Base-by-base conservation (phyloP, 1,139 yeast genomes). In the Arxiozyma bovina region DNA sequence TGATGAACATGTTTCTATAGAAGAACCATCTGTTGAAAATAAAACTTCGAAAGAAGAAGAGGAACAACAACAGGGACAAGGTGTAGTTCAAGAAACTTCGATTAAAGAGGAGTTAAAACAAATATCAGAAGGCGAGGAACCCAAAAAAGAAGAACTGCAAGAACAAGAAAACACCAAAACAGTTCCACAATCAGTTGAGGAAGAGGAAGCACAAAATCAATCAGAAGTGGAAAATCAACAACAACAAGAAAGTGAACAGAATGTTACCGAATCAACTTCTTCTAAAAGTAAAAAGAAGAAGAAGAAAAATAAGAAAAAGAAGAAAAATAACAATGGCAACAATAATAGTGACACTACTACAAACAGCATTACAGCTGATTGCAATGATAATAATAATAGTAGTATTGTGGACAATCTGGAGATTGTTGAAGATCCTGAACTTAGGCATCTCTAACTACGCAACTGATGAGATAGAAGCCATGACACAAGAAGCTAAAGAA, bases 371-470 rank as follows among this genome's bases (percentile, higher is more conserved):
- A 20, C 55, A 9, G 43, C 52, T 20, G 53, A 47, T 12, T 40
- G 52, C n/a, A 23, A 42, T 22, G 43, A 18, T 43, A 41, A 40
- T 23, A 20, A 41, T 21, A 40, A 21, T 23, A 44, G 15, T 42
- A 43, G 45, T 40, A 25, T 55, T 27, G 56, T 51, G 15, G 53
- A 57, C 23, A 55, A 58, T 43, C 48, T 54, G 17, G 61, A 58
- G 43, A 60, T 56, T 40, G 60, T 53, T 38, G 66, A 60, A 17
- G 60, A 57, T 18, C 51, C 56, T 57, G 56, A 62, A 57, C 70
- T 66, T 66, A 66, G 70, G 70, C 70, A 60, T 52, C 59, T 53
- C 61, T 65, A 57, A 64, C 42, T 51, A 27, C 42, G 60, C 58
- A 46, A 54, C 55, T 50, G 64, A 60, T 22, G 61, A 58, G 53